Conservation (phyloP, 2,329 filamentous ascomycete species). For the Truncatella angustata region DNA sequence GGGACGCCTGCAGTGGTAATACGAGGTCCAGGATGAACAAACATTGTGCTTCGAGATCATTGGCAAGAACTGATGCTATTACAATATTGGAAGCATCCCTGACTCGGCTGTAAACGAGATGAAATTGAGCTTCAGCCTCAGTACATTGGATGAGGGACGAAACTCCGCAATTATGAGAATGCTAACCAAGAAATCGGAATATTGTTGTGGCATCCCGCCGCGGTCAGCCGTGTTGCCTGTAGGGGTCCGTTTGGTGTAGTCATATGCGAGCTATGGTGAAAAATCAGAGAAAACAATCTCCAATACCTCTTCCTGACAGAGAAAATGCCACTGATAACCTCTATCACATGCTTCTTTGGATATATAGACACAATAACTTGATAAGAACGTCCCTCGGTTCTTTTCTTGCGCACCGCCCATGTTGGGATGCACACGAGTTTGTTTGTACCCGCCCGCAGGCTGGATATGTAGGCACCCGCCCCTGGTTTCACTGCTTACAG, state of each 20-base stretch:
- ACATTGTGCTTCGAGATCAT: background rate
- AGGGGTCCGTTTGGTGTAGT: background rate
- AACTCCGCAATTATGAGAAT: background rate
- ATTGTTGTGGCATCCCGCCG: background rate
- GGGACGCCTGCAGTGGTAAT: background rate
- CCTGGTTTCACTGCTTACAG: background rate
- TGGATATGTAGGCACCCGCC: constrained; percentile 3
- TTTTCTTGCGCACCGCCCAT: too few relatives aligned
- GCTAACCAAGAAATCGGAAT: background rate
- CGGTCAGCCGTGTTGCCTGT: background rate
- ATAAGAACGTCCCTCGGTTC: too few relatives aligned
- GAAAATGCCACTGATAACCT: too few relatives aligned
- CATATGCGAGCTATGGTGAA: background rate
- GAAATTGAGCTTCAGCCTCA: constrained; percentile 1
- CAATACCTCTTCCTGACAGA: too few relatives aligned
- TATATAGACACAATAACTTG: too few relatives aligned
- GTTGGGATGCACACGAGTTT: too few relatives aligned
- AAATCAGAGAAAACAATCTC: too few relatives aligned
- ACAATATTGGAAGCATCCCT: too few relatives aligned
- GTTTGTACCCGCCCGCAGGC: constrained; percentile 6
- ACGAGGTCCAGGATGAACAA: background rate
- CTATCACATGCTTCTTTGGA: too few relatives aligned
- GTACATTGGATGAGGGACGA: background rate
- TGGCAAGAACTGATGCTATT: background rate
- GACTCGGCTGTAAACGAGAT: background rate